These are phyloP conservation scores for Candida maris DNA, from an alignment of 805 yeast species.

Conservation along the genomic window DNA sequence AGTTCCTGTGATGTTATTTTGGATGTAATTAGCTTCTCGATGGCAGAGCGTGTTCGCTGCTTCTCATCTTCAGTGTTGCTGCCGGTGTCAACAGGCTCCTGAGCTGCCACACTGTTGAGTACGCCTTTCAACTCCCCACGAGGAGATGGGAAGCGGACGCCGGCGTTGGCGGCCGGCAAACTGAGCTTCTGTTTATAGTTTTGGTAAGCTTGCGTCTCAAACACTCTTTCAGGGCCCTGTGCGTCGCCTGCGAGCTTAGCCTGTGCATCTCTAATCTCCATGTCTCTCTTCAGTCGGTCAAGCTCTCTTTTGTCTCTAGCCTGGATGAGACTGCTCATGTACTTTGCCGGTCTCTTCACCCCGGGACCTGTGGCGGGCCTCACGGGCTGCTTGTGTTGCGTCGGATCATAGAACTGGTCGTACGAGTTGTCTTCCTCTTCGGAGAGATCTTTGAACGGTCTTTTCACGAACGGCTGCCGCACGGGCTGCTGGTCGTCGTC, in stretches of 20 bases:
- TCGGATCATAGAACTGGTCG: constrained; percentile 46
- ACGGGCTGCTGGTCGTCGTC: constrained; percentile 2
- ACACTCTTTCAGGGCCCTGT: constrained; percentile 38
- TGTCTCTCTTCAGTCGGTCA: constrained; percentile 40
- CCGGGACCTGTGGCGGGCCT: constrained; percentile 13
- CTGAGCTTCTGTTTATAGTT: constrained; percentile 28
- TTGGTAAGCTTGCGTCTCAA: constrained; percentile 48
- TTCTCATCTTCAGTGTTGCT: not conserved
- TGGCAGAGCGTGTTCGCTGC: constrained; percentile 6
- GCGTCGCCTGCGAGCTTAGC: constrained; percentile 38
- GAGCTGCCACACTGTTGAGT: not conserved
- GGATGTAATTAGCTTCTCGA: constrained; percentile 9
- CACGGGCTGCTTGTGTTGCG: constrained; percentile 31
- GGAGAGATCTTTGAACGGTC: not conserved
- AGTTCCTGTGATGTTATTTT: constrained; percentile 18
- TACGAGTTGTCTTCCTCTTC: constrained; percentile 28
- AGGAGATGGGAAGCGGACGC: not conserved
- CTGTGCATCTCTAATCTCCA: constrained; percentile 35
- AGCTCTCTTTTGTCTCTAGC: constrained; percentile 43
- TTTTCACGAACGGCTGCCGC: constrained; percentile 2
- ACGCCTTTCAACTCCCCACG: not conserved
- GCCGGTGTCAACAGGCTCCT: not conserved
- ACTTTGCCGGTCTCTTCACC: constrained; percentile 24
- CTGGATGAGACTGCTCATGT: constrained; percentile 39
- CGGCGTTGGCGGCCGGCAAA: not conserved